Conservation (phyloP, 1,284 basidiomycete species). For the Cutaneotrichosporon dermatis region DNA sequence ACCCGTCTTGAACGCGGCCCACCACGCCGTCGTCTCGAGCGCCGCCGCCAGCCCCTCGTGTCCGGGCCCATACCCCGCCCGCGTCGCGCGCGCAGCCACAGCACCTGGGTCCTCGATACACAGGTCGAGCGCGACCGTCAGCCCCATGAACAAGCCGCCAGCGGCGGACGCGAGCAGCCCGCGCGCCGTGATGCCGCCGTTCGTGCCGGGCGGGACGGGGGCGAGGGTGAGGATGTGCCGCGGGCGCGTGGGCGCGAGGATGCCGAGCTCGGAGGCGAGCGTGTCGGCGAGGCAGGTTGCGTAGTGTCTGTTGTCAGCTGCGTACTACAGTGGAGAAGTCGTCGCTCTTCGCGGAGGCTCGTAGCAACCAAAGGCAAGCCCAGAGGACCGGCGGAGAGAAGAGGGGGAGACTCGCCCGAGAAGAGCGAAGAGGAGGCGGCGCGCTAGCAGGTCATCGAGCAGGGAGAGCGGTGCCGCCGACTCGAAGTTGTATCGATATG, state of each 20-base stretch:
- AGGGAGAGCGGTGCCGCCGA: slow-evolving; percentile 19
- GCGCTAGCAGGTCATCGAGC: slow-evolving; percentile 17
- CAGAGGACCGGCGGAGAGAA: neutral
- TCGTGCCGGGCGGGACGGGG: slow-evolving; percentile 80
- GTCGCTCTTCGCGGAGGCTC: too few species aligned
- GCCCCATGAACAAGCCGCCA: slow-evolving; percentile 71
- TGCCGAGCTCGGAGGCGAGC: slow-evolving; percentile 59
- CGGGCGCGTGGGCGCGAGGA: slow-evolving; percentile 65
- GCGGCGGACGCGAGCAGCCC: slow-evolving; percentile 69
- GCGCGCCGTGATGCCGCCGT: slow-evolving; percentile 73
- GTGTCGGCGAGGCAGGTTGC: slow-evolving; percentile 36
- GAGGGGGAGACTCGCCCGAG: slow-evolving; percentile 59
- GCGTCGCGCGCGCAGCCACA: neutral
- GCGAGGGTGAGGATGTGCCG: slow-evolving; percentile 68
- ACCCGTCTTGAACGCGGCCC: slow-evolving; percentile 36
- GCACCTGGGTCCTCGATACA: slow-evolving; percentile 57
- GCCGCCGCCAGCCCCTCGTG: neutral
- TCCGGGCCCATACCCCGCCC: neutral
- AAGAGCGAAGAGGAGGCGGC: slow-evolving; percentile 55
- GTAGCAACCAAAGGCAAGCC: too few species aligned
- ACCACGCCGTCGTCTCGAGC: neutral
- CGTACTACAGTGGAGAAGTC: too few species aligned
- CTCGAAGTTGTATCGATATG: slow-evolving; percentile 57
- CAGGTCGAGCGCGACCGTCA: slow-evolving; percentile 59
- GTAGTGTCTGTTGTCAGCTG: slow-evolving; percentile 24